Conservation (phyloP, 805 yeast genomes). For the Millerago galiae region DNA sequence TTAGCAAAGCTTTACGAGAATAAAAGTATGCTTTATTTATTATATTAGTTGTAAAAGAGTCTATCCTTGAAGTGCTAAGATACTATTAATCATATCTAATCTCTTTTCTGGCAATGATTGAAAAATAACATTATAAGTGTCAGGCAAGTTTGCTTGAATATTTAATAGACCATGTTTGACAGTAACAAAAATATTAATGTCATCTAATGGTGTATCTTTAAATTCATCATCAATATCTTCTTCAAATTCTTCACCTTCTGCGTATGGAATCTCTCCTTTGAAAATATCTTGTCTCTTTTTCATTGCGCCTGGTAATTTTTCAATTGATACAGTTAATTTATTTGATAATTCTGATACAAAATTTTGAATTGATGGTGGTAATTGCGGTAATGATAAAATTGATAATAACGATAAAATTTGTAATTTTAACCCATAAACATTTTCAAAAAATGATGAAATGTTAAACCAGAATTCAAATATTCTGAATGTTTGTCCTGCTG, state of each 20-base stretch:
- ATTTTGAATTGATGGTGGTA: conserved; percentile 31
- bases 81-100: conserved; percentile 3
- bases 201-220: conserved; percentile 74
- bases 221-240: conserved; percentile 67
- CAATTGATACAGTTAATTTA: conserved; percentile 45
- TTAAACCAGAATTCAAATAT: conserved; percentile 64
- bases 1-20: background rate
- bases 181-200: conserved; percentile 59
- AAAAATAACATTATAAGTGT: conserved; percentile 34
- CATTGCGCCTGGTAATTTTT: conserved; percentile 66
- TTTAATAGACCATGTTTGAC: conserved; percentile 49
- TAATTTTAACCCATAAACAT: conserved; percentile 76
- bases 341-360: conserved; percentile 44
- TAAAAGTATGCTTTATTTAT: background rate
- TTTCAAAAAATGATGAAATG: conserved; percentile 38
- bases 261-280: conserved; percentile 26
- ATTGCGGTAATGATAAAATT: conserved; percentile 34
- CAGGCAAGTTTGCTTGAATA: conserved; percentile 40
- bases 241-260: conserved; percentile 43
- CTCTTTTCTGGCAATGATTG: conserved; percentile 25
- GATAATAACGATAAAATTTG: conserved; percentile 61
- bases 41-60: background rate
- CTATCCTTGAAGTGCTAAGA: background rate
- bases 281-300: conserved; percentile 55
- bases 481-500: conserved; percentile 36